A percentile compares a stretch with the other conserved stretches of the same genome.
Evolutionary conservation across 2,329 filamentous ascomycete genomes (phyloP).

Genomic region (Polychaeton citri): DNA sequence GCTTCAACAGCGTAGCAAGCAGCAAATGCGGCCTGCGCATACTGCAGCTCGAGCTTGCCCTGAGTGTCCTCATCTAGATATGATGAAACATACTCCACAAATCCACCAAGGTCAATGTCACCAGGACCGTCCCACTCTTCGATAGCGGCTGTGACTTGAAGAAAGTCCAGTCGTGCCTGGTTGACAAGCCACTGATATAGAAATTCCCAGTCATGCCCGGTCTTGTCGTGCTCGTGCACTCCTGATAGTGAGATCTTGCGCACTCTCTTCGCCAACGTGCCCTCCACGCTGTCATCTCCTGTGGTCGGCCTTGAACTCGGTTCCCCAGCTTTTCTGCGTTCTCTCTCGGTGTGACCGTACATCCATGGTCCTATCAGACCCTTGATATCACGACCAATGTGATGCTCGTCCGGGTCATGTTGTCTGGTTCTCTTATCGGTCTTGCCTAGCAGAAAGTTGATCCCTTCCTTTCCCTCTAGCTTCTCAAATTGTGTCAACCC

Average conservation of each 20-base stretch:
- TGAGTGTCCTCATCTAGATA: constrained; percentile 50
- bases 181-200: constrained; percentile 53
- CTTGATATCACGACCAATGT: constrained; percentile 51
- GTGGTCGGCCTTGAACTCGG: no score
- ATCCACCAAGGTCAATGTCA: constrained; percentile 54
- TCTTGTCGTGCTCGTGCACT: constrained; percentile 18
- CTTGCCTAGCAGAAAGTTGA: constrained; percentile 48
- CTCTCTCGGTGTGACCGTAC: constrained; percentile 47
- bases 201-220: constrained; percentile 53
- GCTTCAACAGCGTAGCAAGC: constrained; percentile 54
- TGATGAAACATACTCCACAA: constrained; percentile 31
- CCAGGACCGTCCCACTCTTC: constrained; percentile 61
- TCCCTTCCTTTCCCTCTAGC: constrained; percentile 45
- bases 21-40: constrained; percentile 55
- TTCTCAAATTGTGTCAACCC: constrained; percentile 52
- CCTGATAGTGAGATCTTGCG: constrained; percentile 16
- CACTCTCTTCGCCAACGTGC: constrained; percentile 4
- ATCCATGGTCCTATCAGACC: constrained; percentile 63
- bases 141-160: constrained; percentile 47
- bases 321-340: constrained; percentile 1
- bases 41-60: constrained; percentile 47
- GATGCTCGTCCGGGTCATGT: constrained; percentile 5
- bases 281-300: constrained; percentile 2
- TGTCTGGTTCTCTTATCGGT: constrained; percentile 37
- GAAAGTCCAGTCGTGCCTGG: constrained; percentile 48